These are phyloP conservation scores for Alopecurus myosuroides DNA, from an alignment of 176 grass and related monocot species.

Conservation along the genomic window DNA sequence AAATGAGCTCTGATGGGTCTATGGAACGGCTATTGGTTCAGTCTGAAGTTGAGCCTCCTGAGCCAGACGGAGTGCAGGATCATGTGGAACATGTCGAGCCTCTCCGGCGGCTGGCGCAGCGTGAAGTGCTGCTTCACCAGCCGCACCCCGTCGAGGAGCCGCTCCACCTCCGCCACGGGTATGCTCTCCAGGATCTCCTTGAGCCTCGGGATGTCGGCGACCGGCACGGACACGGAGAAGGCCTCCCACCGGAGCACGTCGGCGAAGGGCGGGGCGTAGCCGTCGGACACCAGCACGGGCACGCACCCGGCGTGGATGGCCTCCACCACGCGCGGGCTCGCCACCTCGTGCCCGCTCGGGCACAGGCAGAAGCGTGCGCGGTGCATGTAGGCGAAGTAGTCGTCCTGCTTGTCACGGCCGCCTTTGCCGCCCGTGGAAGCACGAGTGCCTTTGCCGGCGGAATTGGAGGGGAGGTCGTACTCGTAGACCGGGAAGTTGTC, in stretches of 20 bases:
- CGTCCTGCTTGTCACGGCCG: not conserved
- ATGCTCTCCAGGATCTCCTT: constrained; percentile 49
- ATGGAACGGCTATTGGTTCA: not conserved
- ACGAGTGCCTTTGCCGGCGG: not conserved
- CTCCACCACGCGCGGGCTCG: constrained; percentile 74
- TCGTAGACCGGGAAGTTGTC: constrained; percentile 46
- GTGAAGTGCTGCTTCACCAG: constrained; percentile 65
- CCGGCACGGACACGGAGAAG: constrained; percentile 58
- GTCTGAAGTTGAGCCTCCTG: constrained; percentile 58
- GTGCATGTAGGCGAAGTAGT: constrained; percentile 61
- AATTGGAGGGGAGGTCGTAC: constrained; percentile 17
- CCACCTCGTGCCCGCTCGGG: constrained; percentile 74
- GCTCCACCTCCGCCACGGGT: constrained; percentile 49
- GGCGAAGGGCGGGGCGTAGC: constrained; percentile 57
- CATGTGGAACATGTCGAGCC: constrained; percentile 77
- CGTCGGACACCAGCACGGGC: constrained; percentile 51
- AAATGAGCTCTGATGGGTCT: not conserved
- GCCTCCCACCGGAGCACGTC: constrained; percentile 70
- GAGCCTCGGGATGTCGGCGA: constrained; percentile 41
- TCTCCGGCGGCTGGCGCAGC: constrained; percentile 44
- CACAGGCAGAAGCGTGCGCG: constrained; percentile 69
- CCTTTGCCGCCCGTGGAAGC: not conserved
- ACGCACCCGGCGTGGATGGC: constrained; percentile 72
- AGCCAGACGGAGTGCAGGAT: constrained; percentile 85
- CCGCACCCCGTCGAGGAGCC: constrained; percentile 37